Percentiles rank a stretch among this genome's conserved stretches.
Evolutionary conservation across 225 moss, liverwort and hornwort genomes (phyloP).

Genomic region (Antitrichia curtipendula): DNA sequence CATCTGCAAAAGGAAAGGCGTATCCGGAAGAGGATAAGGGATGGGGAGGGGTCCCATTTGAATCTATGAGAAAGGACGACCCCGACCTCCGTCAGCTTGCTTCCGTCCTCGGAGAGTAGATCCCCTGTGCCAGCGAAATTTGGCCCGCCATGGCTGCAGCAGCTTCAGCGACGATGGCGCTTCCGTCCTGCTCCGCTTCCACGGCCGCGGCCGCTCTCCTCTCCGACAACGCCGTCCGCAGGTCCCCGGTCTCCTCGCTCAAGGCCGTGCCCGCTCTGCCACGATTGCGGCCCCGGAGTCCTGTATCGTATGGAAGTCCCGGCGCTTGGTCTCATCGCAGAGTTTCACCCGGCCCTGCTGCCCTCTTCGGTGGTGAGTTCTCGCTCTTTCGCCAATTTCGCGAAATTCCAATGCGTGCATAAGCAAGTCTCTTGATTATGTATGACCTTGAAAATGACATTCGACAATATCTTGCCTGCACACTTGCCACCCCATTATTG

Average conservation of each 20-base stretch:
- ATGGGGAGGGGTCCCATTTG: background rate
- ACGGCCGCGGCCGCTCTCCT: background rate
- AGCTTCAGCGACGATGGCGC: slow-evolving; percentile 12
- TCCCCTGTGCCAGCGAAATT: background rate
- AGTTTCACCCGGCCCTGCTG: background rate
- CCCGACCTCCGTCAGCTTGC: background rate
- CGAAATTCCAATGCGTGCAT: background rate
- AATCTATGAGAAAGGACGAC: background rate
- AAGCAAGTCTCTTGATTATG: background rate
- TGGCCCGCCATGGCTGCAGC: background rate
- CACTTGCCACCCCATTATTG: background rate
- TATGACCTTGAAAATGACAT: background rate
- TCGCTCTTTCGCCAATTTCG: background rate
- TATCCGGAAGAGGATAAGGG: background rate
- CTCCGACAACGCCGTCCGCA: background rate
- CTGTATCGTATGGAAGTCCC: background rate
- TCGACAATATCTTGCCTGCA: background rate
- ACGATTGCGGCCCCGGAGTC: background rate
- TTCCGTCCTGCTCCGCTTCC: background rate
- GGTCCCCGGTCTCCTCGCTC: background rate
- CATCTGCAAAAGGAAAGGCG: background rate
- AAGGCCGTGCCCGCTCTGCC: background rate
- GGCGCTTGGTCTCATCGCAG: background rate
- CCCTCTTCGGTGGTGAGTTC: slow-evolving; percentile 28
- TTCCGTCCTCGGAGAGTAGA: background rate